phyloP scores from a whole-genome alignment of 106 monocot genomes.

The Triglochin maritima region DNA sequence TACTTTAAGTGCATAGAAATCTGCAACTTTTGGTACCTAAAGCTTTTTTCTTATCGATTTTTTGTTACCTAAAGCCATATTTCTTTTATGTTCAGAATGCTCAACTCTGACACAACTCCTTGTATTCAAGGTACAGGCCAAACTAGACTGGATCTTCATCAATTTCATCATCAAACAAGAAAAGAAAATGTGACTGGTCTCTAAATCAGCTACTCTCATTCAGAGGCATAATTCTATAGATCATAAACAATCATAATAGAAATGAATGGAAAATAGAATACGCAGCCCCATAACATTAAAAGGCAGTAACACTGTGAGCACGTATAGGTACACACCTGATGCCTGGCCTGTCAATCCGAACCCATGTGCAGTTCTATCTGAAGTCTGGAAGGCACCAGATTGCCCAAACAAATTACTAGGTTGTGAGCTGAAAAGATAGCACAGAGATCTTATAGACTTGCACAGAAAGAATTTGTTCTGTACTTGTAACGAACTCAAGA shows the following conservation, averaged over 20 bases:
- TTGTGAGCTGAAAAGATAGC: slow-evolving; percentile 27
- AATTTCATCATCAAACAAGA: too few relatives aligned
- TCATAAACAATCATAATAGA: background rate
- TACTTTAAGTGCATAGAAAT: too few relatives aligned
- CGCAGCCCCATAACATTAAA: background rate
- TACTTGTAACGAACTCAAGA: background rate
- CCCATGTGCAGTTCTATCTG: slow-evolving; percentile 24
- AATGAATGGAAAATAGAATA: background rate
- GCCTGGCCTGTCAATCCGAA: slow-evolving; percentile 35
- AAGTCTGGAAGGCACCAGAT: slow-evolving; percentile 13
- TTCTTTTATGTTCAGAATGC: background rate
- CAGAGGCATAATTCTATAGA: background rate
- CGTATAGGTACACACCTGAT: slow-evolving; percentile 20
- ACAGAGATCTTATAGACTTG: background rate
- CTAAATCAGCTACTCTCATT: background rate
- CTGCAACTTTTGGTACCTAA: too few relatives aligned
- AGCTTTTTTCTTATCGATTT: too few relatives aligned
- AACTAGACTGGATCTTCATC: too few relatives aligned
- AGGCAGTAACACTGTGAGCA: background rate
- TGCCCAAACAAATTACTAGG: slow-evolving; percentile 33
- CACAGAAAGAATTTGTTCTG: background rate
- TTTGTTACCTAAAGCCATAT: background rate
- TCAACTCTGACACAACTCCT: background rate
- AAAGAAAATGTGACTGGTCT: background rate
- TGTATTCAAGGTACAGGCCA: too few relatives aligned